Base-by-base conservation (phyloP, 176 grass and related monocot genomes). In the Oryza australiensis region DNA sequence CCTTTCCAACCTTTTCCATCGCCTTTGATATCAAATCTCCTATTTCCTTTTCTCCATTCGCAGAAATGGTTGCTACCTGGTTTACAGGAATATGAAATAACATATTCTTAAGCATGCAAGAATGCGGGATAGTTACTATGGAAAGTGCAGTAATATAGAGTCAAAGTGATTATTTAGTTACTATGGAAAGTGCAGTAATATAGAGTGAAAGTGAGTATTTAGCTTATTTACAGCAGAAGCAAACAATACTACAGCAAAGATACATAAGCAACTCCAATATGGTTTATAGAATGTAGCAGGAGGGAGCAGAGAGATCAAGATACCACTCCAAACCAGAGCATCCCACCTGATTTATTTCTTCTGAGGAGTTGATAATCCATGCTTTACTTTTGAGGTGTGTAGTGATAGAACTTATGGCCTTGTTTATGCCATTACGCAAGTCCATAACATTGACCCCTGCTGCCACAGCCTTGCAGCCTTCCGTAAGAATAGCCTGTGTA, bases 51-150 rank as follows among this genome's bases (percentile, higher is more conserved):
- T 94, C 95, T 70, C 85, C 91, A 82, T 98, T 98, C 68, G 95
- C 92, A 71, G 95, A 98, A 88, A 98, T 94, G 65, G 95, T 94
- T 66, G 92, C 95, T 30, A 94, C 95, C 95, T 98, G 89, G 38
- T 64, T 75, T 53, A 76, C 63, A 87, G 32, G 69, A 67, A 79
- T 85, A 76, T 49, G 15, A 89, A 70, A 84, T 0, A 37, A 68
- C 6, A 7, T 38, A 80, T 64, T 64, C 35, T 37, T 37, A 37
- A 37, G 35, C 35, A 37, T 37, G 35, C 35, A 37, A 37, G 7
- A 37, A 37, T 7, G 35, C 35, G 35, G 35, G 35, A 37, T 11
- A 2, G 13, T 67, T 35, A 74, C 66, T 68, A 62, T 30, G 23
- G 18, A 74, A 78, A 37, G 48, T 72, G 24, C 15, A 32, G 28